Base-by-base conservation (phyloP, 2,329 filamentous ascomycete genomes). In the Sporothrix protearum region DNA sequence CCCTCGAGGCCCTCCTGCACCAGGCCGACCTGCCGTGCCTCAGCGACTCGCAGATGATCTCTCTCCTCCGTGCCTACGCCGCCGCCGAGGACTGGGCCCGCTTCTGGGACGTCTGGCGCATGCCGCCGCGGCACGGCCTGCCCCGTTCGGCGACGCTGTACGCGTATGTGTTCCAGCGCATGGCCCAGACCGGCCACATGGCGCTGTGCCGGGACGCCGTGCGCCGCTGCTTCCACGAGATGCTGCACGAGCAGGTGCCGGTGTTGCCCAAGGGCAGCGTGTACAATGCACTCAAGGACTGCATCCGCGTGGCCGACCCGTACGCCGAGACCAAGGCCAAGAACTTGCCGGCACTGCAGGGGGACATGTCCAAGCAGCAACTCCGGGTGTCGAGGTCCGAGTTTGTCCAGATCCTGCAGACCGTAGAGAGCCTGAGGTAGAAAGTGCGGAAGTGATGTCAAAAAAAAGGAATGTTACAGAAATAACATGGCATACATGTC, bases 61-160 rank as follows among this genome's bases (percentile, higher is more conserved):
- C 79, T 22, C 79, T 88, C 47, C 80, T 88, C 80, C 75, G 78
- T 2, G 80, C 82, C 1, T 85, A 88, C 73, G 82, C 86, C 5
- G 74, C 75, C 25, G 82, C 82, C 72, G 76, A 77, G 22, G 80
- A 88, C 74, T 90, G 87, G 83, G 78, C 83, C 19, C 80, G 81
- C 6, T 88, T 92, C 76, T 91, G 88, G 88, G 82, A 87, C 25
- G 77, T 84, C 10, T 92, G 90, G 83, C 84, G 84, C 70, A 82
- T 84, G 71, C 83, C 87, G 3, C 80, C 88, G 16, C 82, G 85
- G 53, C 84, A 85, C 75, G 79, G 83, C 51, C 77, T 79, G 9
- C 75, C 82, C 0, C 86, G 89, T 25, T 84, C 85, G 0, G 76
- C 81, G n/a, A 77, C 77, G 19, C 81, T 90, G 74, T 92, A 92